Base-by-base conservation (phyloP, 139 green algal species). In the Desmodesmus armatus region DNA sequence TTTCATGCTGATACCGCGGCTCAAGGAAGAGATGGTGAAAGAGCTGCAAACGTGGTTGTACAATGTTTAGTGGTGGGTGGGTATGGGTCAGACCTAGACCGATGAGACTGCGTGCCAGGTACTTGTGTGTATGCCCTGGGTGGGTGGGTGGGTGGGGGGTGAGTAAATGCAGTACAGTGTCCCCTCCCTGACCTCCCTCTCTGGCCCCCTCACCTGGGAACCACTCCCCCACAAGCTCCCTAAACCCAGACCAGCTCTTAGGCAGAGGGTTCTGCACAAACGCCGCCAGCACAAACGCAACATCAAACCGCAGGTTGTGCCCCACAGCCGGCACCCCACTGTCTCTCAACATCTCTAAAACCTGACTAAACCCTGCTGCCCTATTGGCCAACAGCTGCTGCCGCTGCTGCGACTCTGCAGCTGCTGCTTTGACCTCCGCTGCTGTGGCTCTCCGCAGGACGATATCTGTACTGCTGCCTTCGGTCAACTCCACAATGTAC, bases 121-220 rank as follows among this genome's bases (percentile, higher is more conserved):
- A n/a, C n/a, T n/a, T n/a, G n/a, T n/a, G n/a, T n/a, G n/a, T n/a
- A n/a, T n/a, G n/a, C n/a, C n/a, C n/a, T n/a, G n/a, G n/a, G n/a
- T n/a, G n/a, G n/a, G n/a, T n/a, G n/a, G n/a, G n/a, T n/a, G n/a
- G n/a, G n/a, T n/a, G n/a, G n/a, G n/a, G n/a, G n/a, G n/a, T n/a
- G n/a, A n/a, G n/a, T n/a, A n/a, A n/a, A n/a, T n/a, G n/a, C n/a
- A n/a, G n/a, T n/a, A n/a, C n/a, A n/a, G n/a, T n/a, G n/a, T n/a
- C n/a, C n/a, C n/a, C n/a, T n/a, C n/a, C n/a, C n/a, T n/a, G n/a
- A n/a, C n/a, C n/a, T n/a, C n/a, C n/a, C n/a, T n/a, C n/a, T n/a
- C n/a, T n/a, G n/a, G n/a, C n/a, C n/a, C n/a, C 25, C 15, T 94
- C 94, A 17, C 84, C 94, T 1, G 94, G 94, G 78, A 97, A 94